Evolutionary conservation across 2,329 filamentous ascomycete genomes (phyloP).

Genomic region (Zymoseptoria passerinii): DNA sequence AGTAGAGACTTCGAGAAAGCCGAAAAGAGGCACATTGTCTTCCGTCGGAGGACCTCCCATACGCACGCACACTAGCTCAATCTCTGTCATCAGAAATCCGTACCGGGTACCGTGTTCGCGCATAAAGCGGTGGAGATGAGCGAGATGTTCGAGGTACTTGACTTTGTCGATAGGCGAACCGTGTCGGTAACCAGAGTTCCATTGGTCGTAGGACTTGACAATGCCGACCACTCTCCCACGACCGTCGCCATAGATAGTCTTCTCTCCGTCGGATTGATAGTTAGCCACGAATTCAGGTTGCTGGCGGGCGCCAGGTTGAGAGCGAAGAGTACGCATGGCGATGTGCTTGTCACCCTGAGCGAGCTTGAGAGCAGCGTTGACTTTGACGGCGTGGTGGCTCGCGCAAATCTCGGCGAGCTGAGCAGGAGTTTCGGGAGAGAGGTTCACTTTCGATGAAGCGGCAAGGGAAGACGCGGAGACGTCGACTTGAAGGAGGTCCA

Average conservation of each 20-base stretch:
- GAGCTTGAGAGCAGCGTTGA: slow-evolving; percentile 74
- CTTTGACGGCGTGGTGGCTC: slow-evolving; percentile 72
- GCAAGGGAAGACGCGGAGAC: slow-evolving; percentile 56
- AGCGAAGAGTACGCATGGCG: slow-evolving; percentile 35
- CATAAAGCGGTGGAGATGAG: slow-evolving; percentile 84
- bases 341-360: slow-evolving; percentile 63
- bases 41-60: slow-evolving; percentile 49
- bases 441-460: slow-evolving; percentile 48
- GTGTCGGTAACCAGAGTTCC: slow-evolving; percentile 89
- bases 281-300: slow-evolving; percentile 60
- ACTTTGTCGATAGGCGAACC: slow-evolving; percentile 79
- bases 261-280: slow-evolving; percentile 46
- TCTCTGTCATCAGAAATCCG: slow-evolving; percentile 93
- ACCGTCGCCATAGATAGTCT: slow-evolving; percentile 39
- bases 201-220: slow-evolving; percentile 86
- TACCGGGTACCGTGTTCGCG: slow-evolving; percentile 88
- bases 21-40: slow-evolving; percentile 63
- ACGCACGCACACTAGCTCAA: slow-evolving; percentile 84
- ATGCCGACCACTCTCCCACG: slow-evolving; percentile 65
- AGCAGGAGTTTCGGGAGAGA: slow-evolving; percentile 60
- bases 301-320: slow-evolving; percentile 38
- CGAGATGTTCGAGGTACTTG: slow-evolving; percentile 77
- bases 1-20: slow-evolving; percentile 68
- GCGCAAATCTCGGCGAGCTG: slow-evolving; percentile 68
- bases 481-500: slow-evolving; percentile 56